Conservation (phyloP, 257 asterid species). For the Haberlea rhodopensis region DNA sequence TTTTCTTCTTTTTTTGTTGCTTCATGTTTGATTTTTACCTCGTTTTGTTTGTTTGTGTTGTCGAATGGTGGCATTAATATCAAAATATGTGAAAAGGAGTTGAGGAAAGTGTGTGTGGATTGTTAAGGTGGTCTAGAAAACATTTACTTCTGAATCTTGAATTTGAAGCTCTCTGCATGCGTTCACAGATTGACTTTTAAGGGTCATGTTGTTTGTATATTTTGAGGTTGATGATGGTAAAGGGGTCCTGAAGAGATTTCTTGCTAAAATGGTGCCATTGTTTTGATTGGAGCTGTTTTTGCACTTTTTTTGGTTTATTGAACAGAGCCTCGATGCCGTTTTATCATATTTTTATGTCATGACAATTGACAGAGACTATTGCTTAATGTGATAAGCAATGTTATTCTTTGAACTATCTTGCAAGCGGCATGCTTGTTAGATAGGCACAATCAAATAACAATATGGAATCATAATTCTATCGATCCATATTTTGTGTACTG, state of each 20-base stretch:
- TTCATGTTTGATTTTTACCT: conserved; percentile 10
- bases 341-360: background rate
- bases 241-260: background rate
- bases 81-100: background rate
- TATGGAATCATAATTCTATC: background rate
- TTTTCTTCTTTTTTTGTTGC: background rate
- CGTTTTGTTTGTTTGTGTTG: background rate
- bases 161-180: background rate
- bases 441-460: background rate
- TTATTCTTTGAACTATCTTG: background rate
- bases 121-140: background rate
- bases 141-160: background rate
- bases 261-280: background rate
- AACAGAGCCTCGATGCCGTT: background rate
- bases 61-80: background rate
- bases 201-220: background rate
- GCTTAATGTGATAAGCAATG: background rate
- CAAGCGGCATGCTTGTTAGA: background rate
- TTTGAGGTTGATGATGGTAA: background rate
- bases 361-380: background rate
- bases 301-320: background rate
- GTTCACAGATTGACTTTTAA: background rate
- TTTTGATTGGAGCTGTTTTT: background rate
- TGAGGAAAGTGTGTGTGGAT: background rate
- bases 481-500: background rate